Conservation (phyloP, 1,284 basidiomycete species). For the Cutaneotrichosporon cavernicola region DNA sequence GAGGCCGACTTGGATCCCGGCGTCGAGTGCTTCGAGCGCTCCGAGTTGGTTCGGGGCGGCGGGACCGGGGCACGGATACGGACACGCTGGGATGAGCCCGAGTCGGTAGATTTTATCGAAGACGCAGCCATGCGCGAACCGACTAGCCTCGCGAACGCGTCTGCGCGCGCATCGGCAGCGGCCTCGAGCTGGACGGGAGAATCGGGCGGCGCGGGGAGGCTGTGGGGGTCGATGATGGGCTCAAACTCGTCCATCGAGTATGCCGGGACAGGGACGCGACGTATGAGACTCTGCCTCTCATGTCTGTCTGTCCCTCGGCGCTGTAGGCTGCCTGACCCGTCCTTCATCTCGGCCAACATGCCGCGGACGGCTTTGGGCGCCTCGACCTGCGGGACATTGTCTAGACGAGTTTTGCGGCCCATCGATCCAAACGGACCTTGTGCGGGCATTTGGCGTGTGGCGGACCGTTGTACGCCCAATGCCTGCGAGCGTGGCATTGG, state of each 20-base stretch:
- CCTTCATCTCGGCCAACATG: conserved; percentile 23
- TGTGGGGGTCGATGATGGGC: conserved; percentile 6
- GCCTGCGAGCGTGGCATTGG: neutral
- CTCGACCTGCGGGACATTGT: conserved; percentile 11
- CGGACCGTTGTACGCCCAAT: neutral
- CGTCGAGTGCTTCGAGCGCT: conserved; percentile 6
- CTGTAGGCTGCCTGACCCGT: conserved; percentile 9
- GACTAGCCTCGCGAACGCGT: conserved; percentile 16
- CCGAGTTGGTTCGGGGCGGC: conserved; percentile 8
- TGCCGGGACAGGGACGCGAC: conserved; percentile 16
- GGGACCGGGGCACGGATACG: conserved; percentile 11
- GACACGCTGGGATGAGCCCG: neutral
- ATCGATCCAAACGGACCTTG: conserved; percentile 7
- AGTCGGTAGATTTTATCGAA: conserved; percentile 5
- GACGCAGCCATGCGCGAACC: conserved; percentile 6
- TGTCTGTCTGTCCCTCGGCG: conserved; percentile 11
- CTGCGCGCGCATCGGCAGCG: conserved; percentile 16
- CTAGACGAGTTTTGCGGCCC: conserved; percentile 7
- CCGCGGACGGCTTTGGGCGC: conserved; percentile 15
- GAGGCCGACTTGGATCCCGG: neutral
- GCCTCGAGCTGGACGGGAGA: conserved; percentile 4
- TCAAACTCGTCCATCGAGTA: conserved; percentile 8
- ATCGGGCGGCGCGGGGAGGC: conserved; percentile 10
- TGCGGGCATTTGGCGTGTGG: neutral
- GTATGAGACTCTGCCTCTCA: conserved; percentile 13